These are phyloP conservation scores for Silybum marianum DNA, from an alignment of 129 eudicot genomes.

Conservation along the genomic window DNA sequence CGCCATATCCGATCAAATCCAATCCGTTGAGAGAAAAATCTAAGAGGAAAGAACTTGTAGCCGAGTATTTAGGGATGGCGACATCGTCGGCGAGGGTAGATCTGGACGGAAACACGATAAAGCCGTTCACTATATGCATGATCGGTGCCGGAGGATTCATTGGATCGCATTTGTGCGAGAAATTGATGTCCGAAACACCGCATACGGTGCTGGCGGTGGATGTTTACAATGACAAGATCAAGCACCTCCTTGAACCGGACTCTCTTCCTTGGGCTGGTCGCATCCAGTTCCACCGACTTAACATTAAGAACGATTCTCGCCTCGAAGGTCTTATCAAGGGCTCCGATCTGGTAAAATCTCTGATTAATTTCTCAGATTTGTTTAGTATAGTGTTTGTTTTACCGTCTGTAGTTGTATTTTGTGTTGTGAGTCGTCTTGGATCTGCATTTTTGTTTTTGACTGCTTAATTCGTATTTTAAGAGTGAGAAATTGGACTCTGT, in stretches of 20 bases:
- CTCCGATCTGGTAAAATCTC: conserved; percentile 79
- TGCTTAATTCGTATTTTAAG: neutral
- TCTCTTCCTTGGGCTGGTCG: conserved; percentile 71
- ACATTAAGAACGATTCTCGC: conserved; percentile 93
- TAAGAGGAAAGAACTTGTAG: neutral
- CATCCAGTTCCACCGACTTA: conserved; percentile 88
- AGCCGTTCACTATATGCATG: conserved; percentile 87
- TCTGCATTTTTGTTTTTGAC: conserved; percentile 18
- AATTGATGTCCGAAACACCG: conserved; percentile 71
- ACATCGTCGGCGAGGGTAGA: conserved; percentile 58
- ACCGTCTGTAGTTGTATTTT: neutral
- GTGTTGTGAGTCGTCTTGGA: neutral
- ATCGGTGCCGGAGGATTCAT: conserved; percentile 99
- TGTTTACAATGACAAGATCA: conserved; percentile 93
- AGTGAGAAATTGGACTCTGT: neutral
- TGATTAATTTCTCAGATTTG: neutral
- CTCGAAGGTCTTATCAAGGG: conserved; percentile 95
- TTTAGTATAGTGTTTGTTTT: neutral
- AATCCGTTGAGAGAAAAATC: conserved; percentile 1
- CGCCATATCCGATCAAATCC: conserved; percentile 32
- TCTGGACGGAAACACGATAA: conserved; percentile 89
- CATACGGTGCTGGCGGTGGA: conserved; percentile 91
- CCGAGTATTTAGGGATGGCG: conserved; percentile 25
- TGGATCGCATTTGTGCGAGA: conserved; percentile 97
- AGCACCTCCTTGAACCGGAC: conserved; percentile 88